Evolutionary conservation across 2,329 filamentous ascomycete genomes (phyloP), one percentile per base, ranked within the genome.

Genomic region (Fusarium sp.): DNA sequence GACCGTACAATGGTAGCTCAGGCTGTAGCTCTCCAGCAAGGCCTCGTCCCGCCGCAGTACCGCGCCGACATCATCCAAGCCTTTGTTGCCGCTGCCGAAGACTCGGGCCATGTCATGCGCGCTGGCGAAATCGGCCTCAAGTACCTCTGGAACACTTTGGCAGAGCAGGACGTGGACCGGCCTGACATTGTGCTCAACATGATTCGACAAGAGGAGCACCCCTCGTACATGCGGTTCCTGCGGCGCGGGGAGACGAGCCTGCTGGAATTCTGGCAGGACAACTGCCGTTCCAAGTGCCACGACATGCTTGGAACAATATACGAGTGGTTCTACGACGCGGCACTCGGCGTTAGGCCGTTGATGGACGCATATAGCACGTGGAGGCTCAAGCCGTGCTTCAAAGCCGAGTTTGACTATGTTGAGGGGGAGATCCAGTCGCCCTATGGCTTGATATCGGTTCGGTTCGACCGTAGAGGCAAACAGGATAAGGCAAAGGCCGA

Each of bases 241-340:
- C 75, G 81, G 1, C 75, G 78, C 2, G 82, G 82, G 0, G 82
- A 84, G 65, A 82, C 81, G 2, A 82, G 78, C 0, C 71, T 82
- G 3, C 73, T 79, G 10, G 81, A 82, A 65, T 83, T 83, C 55
- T 83, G 80, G 81, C 80, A 82, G 66, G 79, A 82, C 49, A 77
- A 77, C 8, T 82, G 80, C 70, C 75, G 81, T 18, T 79, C 76
- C 14, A 83, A 83, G 67, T 82, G 82, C 50, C 82, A 84, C 66
- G 82, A 84, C 67, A 83, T 84, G 81, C 75, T 84, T 6, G 82
- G 82, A 0, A 83, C 80, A 0, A 82, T 83, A 31, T 83, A 83
- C 44, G 82, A 83, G 67, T 84, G 82, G 82, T 82, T 83, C 57
- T 84, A 84, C 50, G 76, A 76, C 25, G 78, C 77, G 0, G 79